These are phyloP conservation scores for Eremothecium sinecaudum DNA, from an alignment of 1,139 yeast genomes.

Conservation along the genomic window DNA sequence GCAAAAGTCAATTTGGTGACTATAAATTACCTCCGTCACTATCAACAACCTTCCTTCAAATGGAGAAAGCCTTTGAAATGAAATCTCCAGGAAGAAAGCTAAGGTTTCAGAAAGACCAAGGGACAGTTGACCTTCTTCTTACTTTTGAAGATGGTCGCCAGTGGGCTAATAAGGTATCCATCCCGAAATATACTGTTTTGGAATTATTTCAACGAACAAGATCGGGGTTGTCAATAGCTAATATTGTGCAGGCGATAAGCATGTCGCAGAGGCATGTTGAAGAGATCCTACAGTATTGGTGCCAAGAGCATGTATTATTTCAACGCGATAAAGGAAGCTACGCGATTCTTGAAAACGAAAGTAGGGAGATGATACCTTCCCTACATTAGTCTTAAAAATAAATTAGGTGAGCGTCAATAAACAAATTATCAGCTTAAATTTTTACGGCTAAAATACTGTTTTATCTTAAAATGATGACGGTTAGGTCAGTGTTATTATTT, in stretches of 20 bases:
- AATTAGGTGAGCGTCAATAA: too few relatives aligned
- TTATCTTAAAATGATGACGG: too few relatives aligned
- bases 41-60: constrained; percentile 20
- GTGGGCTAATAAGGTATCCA: constrained; percentile 3
- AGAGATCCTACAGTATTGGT: constrained; percentile 2
- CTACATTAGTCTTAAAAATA: too few relatives aligned
- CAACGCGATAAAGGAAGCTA: neutral
- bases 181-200: constrained; percentile 2
- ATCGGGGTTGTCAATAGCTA: neutral
- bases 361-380: too few relatives aligned
- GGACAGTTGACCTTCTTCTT: constrained; percentile 53
- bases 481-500: too few relatives aligned
- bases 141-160: constrained; percentile 38
- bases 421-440: too few relatives aligned
- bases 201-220: constrained; percentile 2
- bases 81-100: constrained; percentile 52
- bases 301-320: constrained; percentile 4
- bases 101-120: constrained; percentile 49
- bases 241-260: neutral
- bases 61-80: constrained; percentile 37
- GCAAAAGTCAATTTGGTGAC: constrained; percentile 4
- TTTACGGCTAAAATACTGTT: too few relatives aligned
- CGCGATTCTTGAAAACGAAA: constrained; percentile 1
- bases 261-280: constrained; percentile 1
- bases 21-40: constrained; percentile 1